Conservation (phyloP, 1,284 basidiomycete genomes). For the Inonotus hispidus region DNA sequence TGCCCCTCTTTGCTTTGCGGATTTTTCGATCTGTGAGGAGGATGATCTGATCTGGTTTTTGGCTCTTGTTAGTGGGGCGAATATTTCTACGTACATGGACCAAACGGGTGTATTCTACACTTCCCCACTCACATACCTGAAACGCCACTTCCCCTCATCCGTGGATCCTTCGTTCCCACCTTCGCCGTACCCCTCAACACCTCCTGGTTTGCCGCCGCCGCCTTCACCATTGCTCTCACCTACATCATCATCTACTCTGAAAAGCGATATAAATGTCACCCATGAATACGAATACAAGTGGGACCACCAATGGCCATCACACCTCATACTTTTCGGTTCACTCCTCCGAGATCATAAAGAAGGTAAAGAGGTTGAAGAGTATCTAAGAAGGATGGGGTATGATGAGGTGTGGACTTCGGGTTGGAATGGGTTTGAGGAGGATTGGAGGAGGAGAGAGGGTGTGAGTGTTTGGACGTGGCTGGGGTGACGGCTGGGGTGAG, state of each 20-base stretch:
- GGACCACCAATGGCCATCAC: conserved; percentile 75
- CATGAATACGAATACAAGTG: too few relatives aligned
- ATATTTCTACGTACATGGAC: conserved; percentile 60
- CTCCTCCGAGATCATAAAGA: conserved; percentile 42
- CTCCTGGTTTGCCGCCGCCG: conserved; percentile 38
- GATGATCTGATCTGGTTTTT: too few relatives aligned
- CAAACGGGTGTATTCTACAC: conserved; percentile 84
- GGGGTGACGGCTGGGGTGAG: background rate
- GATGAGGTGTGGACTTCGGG: conserved; percentile 57
- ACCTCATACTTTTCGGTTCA: conserved; percentile 76
- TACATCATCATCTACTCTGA: too few relatives aligned
- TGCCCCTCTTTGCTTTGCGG: conserved; percentile 12
- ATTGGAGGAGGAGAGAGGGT: conserved; percentile 68
- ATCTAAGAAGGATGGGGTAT: conserved; percentile 63
- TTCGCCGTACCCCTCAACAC: conserved; percentile 52
- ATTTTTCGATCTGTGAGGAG: background rate
- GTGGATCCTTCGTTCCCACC: conserved; percentile 65
- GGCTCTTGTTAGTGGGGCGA: conserved; percentile 38
- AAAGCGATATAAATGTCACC: too few relatives aligned
- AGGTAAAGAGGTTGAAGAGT: conserved; percentile 35
- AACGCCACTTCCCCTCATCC: conserved; percentile 52
- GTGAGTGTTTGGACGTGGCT: conserved; percentile 58
- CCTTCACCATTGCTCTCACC: background rate
- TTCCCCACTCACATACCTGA: conserved; percentile 65
- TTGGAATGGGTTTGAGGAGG: conserved; percentile 78